A percentile compares a stretch with the other conserved stretches of the same genome.
Conservation (phyloP, 1,139 yeast genomes). For the Blastobotrys aristatus region DNA sequence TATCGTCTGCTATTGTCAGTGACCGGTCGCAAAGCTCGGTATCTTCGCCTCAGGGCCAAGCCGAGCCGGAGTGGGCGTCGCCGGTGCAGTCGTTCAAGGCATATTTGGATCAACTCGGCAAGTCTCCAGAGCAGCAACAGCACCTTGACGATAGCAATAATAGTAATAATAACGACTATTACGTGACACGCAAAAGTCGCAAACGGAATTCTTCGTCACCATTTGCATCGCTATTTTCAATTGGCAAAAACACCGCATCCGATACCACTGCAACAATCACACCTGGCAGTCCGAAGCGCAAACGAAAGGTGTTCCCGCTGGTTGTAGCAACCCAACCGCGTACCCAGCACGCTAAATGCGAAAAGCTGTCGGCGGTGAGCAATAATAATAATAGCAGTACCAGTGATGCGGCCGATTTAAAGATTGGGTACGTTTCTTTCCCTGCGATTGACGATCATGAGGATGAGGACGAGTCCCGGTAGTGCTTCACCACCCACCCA, state of each 20-base stretch:
- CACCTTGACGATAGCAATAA: too few relatives aligned
- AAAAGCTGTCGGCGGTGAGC: background rate
- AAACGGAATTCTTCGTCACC: constrained; percentile 3
- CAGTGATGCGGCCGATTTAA: background rate
- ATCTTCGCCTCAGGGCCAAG: constrained; percentile 12
- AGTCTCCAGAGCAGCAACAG: too few relatives aligned
- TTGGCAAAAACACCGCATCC: background rate
- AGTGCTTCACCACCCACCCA: background rate
- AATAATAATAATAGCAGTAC: background rate
- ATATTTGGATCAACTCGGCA: constrained; percentile 18
- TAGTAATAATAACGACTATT: background rate
- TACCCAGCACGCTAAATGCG: constrained; percentile 1
- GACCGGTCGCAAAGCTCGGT: background rate
- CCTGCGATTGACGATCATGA: constrained; percentile 20
- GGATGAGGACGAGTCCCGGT: background rate
- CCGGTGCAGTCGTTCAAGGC: constrained; percentile 23
- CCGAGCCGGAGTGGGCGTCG: constrained; percentile 29
- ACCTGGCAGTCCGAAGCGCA: background rate
- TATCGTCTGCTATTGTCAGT: background rate
- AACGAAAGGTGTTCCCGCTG: background rate
- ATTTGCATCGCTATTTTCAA: constrained; percentile 7
- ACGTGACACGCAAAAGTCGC: background rate
- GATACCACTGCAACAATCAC: background rate
- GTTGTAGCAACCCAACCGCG: constrained; percentile 4
- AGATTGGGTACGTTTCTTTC: constrained; percentile 17